A percentile compares a stretch with the other conserved stretches of the same genome.
Conservation (phyloP, 352 stramenopile genomes). For the Globisporangium nagaii region DNA sequence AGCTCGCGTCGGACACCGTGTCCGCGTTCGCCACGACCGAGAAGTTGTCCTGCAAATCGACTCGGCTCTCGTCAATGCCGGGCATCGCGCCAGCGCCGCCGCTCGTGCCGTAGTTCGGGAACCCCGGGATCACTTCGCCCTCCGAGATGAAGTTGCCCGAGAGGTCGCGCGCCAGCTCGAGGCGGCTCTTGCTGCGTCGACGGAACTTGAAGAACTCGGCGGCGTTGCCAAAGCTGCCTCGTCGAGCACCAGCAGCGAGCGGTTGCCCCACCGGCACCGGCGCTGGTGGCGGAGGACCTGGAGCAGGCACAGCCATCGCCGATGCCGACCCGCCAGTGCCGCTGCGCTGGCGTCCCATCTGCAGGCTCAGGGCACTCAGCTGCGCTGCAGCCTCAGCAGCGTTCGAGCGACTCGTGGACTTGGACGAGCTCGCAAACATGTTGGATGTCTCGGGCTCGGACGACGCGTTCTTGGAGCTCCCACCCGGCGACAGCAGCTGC, state of each 20-base stretch:
- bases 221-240: constrained; percentile 78
- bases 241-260: constrained; percentile 32
- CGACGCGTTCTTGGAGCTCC: constrained; percentile 17
- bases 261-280: constrained; percentile 22
- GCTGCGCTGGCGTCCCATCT: constrained; percentile 38
- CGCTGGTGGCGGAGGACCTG: constrained; percentile 9
- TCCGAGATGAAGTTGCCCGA: constrained; percentile 37
- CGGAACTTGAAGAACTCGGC: constrained; percentile 86
- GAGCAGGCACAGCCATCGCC: constrained; percentile 9
- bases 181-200: constrained; percentile 78
- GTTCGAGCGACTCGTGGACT: constrained; percentile 22
- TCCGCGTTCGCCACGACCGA: constrained; percentile 32
- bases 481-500: constrained; percentile 38
- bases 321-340: constrained; percentile 11
- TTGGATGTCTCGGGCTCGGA: constrained; percentile 26
- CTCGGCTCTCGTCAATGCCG: constrained; percentile 61
- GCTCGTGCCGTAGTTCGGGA: constrained; percentile 52
- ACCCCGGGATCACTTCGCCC: constrained; percentile 29
- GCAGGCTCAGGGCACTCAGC: constrained; percentile 41
- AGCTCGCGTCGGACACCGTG: constrained; percentile 41
- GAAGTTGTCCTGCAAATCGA: constrained; percentile 41
- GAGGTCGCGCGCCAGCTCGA: constrained; percentile 71
- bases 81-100: constrained; percentile 41
- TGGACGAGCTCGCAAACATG: constrained; percentile 23
- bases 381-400: constrained; percentile 65